Evolutionary conservation across 371 early-diverging fungal genomes (phyloP), one percentile per base, ranked within the genome.

Genomic region (Saksenaea oblongispora): DNA sequence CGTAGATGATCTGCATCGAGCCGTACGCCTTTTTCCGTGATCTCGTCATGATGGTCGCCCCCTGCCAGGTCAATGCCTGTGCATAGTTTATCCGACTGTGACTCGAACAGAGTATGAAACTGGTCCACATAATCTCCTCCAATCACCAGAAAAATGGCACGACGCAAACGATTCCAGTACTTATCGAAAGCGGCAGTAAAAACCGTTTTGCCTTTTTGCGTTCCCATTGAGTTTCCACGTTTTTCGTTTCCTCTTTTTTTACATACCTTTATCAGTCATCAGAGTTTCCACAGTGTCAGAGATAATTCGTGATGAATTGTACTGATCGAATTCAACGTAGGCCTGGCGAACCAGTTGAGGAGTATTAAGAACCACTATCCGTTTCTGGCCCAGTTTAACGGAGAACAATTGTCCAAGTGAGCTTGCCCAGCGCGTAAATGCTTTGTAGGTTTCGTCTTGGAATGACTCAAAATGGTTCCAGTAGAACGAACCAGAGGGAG

Each of bases 111-210:
- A 0, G 13, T n/a, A 28, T 62, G 28, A 26, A 71, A 71, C 26
- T 64, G 55, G 1, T 28, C 39, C 1, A 55, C 17, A 13, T 56
- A 53, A 7, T 27, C 14, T 14, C 60, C 47, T 22, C 67, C 63
- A 9, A 77, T 41, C 7, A 68, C 72, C 11, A 56, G 55, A 41
- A 66, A 47, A 15, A 76, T 67, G 9, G 69, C 67, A 39, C 75
- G 70, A 34, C 81, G 69, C 8, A 81, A 55, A n/a, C 76, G 64
- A 15, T 61, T 31, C 78, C 81, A 81, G 31, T 74, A 73, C 5
- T 58, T 34, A 0, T 65, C 47, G 56, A 80, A 80, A 5, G 69
- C 60, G 11, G 73, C 69, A 1, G 76, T 36, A 61, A 68, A 78
- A 1, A 80, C 70, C 0, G 78, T 74, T 55, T 76, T 74, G 54